These are phyloP conservation scores for Pisolithus sp. DNA, from an alignment of 768 basidiomycete species.

Conservation along the genomic window DNA sequence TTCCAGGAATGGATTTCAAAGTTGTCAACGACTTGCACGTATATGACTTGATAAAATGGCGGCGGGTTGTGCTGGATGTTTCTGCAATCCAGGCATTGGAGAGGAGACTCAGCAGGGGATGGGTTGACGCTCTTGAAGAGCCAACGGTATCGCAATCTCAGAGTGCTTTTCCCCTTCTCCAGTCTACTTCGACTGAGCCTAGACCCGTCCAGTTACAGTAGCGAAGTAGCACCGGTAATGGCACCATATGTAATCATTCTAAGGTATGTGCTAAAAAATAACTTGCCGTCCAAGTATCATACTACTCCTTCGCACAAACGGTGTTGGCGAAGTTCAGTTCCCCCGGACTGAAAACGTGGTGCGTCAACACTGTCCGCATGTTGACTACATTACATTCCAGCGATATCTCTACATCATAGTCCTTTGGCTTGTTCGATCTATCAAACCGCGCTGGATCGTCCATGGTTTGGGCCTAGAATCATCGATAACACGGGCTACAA, in stretches of 20 bases:
- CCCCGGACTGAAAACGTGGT: conserved; percentile 75
- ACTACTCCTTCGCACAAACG: conserved; percentile 74
- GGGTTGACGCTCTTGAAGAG: neutral
- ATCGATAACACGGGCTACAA: conserved; percentile 65
- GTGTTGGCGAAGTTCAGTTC: conserved; percentile 88
- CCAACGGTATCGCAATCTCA: neutral
- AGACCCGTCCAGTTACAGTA: conserved; percentile 30
- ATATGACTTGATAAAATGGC: conserved; percentile 81
- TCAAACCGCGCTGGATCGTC: conserved; percentile 36
- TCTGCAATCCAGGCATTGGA: conserved; percentile 79
- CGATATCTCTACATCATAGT: neutral
- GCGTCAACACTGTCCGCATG: neutral
- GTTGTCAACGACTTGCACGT: conserved; percentile 65
- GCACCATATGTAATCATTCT: no score
- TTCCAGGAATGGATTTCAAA: conserved; percentile 60
- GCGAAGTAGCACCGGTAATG: conserved; percentile 67
- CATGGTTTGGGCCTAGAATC: conserved; percentile 55
- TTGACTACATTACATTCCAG: neutral
- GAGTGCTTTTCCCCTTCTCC: neutral
- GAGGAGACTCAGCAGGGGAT: conserved; percentile 45
- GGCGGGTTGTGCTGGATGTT: conserved; percentile 73
- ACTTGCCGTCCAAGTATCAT: no score
- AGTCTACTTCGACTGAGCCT: neutral
- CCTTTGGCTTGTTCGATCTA: no score
- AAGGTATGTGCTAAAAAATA: no score